phyloP scores from a whole-genome alignment of 352 stramenopile genomes.

The Phytophthora pinifolia region DNA sequence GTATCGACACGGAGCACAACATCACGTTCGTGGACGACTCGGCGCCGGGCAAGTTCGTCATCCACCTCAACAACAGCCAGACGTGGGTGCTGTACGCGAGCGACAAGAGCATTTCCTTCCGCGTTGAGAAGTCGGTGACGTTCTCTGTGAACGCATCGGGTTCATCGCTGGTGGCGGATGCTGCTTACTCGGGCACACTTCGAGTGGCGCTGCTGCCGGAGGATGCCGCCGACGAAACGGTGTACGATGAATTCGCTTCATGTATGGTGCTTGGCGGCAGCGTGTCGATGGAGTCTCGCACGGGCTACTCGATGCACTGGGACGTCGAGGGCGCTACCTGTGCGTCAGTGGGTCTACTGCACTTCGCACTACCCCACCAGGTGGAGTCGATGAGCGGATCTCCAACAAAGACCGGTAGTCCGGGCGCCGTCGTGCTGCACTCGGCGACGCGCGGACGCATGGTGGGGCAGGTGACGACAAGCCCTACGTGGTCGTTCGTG shows the following conservation, averaged over 20 bases:
- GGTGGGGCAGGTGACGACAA: constrained; percentile 31
- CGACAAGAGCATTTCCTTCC: constrained; percentile 39
- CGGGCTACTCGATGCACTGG: constrained; percentile 65
- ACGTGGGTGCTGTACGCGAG: constrained; percentile 77
- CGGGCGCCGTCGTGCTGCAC: constrained; percentile 33
- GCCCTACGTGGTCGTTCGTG: constrained; percentile 34
- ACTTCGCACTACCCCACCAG: constrained; percentile 62
- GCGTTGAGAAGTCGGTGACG: constrained; percentile 33
- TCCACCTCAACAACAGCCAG: constrained; percentile 67
- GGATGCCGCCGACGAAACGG: constrained; percentile 23
- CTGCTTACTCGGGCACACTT: constrained; percentile 49
- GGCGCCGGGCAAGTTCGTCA: constrained; percentile 50
- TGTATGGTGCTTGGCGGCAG: constrained; percentile 59
- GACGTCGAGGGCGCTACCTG: constrained; percentile 44
- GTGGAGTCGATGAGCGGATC: constrained; percentile 30
- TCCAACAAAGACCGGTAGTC: constrained; percentile 12
- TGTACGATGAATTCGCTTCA: constrained; percentile 57
- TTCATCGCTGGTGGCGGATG: constrained; percentile 44
- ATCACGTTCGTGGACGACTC: constrained; percentile 46
- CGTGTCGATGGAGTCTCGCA: constrained; percentile 58
- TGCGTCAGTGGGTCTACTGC: constrained; percentile 36
- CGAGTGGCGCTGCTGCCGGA: constrained; percentile 57
- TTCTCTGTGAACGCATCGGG: constrained; percentile 39
- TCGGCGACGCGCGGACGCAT: constrained; percentile 51
- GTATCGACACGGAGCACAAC: constrained; percentile 48